Conservation (phyloP, 73 alveolate species). For the Loxodes magnus region DNA sequence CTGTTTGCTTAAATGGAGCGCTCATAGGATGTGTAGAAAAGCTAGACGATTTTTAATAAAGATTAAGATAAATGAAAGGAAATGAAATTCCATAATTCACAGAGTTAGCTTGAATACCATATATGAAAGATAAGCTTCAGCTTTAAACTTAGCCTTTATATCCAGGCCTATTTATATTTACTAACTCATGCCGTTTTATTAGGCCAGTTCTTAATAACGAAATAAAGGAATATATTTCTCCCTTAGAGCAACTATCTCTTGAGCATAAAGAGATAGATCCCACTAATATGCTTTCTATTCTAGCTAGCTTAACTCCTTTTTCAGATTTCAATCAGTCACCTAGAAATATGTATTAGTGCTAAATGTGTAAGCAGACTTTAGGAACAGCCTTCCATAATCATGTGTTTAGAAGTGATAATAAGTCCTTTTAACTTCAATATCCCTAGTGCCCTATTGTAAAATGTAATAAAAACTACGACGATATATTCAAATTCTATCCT, state of each 20-base stretch:
- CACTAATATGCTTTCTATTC: constrained; percentile 82
- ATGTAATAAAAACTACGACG: constrained; percentile 68
- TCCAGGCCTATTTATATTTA: constrained; percentile 91
- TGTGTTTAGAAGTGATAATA: constrained; percentile 90
- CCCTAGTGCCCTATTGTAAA: constrained; percentile 91
- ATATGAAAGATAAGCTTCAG: constrained; percentile 50
- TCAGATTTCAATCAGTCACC: constrained; percentile 97
- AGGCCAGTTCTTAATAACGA: constrained; percentile 89
- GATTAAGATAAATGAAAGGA: constrained; percentile 14
- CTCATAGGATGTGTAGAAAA: constrained; percentile 77
- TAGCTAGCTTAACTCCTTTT: constrained; percentile 96
- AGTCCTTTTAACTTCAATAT: constrained; percentile 29
- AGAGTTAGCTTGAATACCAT: constrained; percentile 31
- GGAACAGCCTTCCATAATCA: constrained; percentile 95
- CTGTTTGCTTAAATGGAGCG: constrained; percentile 87
- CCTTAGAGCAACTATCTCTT: constrained; percentile 93
- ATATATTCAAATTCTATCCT: constrained; percentile 93
- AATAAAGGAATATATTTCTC: constrained; percentile 95
- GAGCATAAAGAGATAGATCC: constrained; percentile 91
- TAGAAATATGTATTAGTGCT: constrained; percentile 97
- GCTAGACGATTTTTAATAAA: constrained; percentile 11
- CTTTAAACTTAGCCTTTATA: constrained; percentile 57
- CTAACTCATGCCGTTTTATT: constrained; percentile 92
- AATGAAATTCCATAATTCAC: constrained; percentile 31
- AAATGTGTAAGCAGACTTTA: constrained; percentile 99